Evolutionary conservation across 73 alveolate genomes (phyloP), one percentile per base, ranked within the genome.

Genomic region (Tetrahymena malaccensis): DNA sequence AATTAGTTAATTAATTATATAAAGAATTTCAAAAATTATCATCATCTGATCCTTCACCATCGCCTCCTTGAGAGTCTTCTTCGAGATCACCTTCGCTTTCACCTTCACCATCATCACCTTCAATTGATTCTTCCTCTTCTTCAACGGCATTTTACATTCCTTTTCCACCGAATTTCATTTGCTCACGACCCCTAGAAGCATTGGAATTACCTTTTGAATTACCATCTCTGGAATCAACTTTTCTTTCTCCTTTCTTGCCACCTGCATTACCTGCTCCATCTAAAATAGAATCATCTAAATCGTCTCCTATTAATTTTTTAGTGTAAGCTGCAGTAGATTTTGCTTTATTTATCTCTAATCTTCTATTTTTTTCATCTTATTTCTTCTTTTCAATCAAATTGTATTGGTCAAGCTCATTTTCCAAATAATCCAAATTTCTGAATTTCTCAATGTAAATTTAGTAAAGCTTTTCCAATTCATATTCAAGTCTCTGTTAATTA

Each of bases 341-440:
- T 40, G 9, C 44, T 10, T 40, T 40, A 40, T 40, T 40, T 6
- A 4, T 16, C 50, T 94, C 84, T 96, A 94, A 58, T 96, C 94
- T 37, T 93, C 96, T 40, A 94, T 97, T 85, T 84, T 55, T 34
- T 83, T 96, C 34, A 85, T 70, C 96, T 94, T 93, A 40, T 40
- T 40, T 40, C 44, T 40, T 40, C 44, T 40, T 40, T 40, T 98
- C 99, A 44, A 93, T 96, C 96, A 95, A 85, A 95, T 98, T 98
- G 97, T 94, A 97, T 38, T 94, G 93, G 85, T 98, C 99, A 38
- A 98, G 96, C 85, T 98, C 99, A 94, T 98, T 98, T 97, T 99
- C 99, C 56, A 99, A 95, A 94, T 98, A 99, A 94, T 98, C 99
- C 85, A 98, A 97, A 95, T 99, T 99, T 43, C 99, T 97, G 95